phyloP scores from a whole-genome alignment of 306 rosid genomes.

The Adenanthera pavonina region DNA sequence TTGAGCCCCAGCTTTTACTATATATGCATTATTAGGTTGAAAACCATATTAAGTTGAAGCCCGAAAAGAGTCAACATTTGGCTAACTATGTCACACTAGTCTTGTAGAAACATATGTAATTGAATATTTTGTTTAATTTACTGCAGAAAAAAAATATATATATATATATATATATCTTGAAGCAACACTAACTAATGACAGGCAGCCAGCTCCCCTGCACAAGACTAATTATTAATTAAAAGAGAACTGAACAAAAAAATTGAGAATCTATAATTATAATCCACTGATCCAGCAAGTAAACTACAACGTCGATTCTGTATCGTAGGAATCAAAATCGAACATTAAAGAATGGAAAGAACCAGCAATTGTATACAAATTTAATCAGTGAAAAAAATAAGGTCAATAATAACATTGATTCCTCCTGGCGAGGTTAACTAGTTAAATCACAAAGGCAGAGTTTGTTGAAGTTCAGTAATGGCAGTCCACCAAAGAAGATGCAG shows the following conservation, averaged over 20 bases:
- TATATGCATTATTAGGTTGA: not conserved
- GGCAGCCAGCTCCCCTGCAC: too few relatives aligned
- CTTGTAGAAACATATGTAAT: not conserved
- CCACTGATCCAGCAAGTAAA: slow-evolving; percentile 22
- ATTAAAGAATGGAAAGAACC: slow-evolving; percentile 53
- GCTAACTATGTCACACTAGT: not conserved
- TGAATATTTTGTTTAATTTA: not conserved
- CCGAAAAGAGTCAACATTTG: not conserved
- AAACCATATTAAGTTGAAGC: not conserved
- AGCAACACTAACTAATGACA: not conserved
- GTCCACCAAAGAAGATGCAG: slow-evolving; percentile 78
- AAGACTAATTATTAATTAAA: not conserved
- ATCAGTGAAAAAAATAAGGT: slow-evolving; percentile 17
- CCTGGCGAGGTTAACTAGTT: slow-evolving; percentile 30
- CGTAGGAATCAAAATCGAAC: slow-evolving; percentile 8
- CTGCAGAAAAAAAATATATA: too few relatives aligned
- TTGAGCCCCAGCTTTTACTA: not conserved
- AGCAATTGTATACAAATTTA: slow-evolving; percentile 43
- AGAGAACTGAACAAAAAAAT: not conserved
- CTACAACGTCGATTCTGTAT: slow-evolving; percentile 26
- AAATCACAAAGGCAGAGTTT: not conserved
- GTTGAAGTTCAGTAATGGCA: slow-evolving; percentile 62
- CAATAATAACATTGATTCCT: slow-evolving; percentile 32
- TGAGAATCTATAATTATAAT: slow-evolving; percentile 24
- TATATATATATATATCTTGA: not conserved